Conservation (phyloP, 257 asterid species). For the Solanum bukasovii region DNA sequence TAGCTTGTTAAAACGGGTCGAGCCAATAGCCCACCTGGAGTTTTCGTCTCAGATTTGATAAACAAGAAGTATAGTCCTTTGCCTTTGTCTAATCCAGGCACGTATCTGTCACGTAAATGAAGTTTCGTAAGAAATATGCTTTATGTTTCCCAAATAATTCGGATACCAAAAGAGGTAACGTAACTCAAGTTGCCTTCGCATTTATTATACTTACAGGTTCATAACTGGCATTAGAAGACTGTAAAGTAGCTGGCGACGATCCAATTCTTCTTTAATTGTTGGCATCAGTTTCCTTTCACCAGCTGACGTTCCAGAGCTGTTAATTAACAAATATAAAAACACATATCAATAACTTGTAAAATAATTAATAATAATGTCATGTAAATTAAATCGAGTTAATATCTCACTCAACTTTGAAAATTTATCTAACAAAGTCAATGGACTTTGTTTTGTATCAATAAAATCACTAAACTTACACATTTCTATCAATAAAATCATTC, state of each 20-base stretch:
- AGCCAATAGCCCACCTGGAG: conserved; percentile 88
- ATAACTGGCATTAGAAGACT: conserved; percentile 96
- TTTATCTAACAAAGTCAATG: too few species aligned
- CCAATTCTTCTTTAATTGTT: conserved; percentile 74
- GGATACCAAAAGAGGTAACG: not conserved
- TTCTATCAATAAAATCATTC: too few species aligned
- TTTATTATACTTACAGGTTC: conserved; percentile 61
- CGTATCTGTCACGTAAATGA: conserved; percentile 49
- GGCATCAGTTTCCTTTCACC: conserved; percentile 98
- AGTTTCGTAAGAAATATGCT: conserved; percentile 9
- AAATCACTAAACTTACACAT: too few species aligned
- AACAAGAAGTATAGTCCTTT: conserved; percentile 82
- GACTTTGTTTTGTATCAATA: too few species aligned
- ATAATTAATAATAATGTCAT: not conserved
- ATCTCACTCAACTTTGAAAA: too few species aligned
- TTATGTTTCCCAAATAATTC: not conserved
- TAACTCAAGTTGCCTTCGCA: not conserved
- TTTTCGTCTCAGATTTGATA: conserved; percentile 76
- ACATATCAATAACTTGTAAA: not conserved
- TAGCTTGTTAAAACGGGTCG: conserved; percentile 96
- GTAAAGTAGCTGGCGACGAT: conserved; percentile 97
- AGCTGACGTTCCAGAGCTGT: conserved; percentile 89
- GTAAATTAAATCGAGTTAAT: too few species aligned
- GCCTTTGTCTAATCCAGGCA: conserved; percentile 89
- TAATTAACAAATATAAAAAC: not conserved